These are phyloP conservation scores for Arabidopsis lyrata DNA, from an alignment of 441 rosid genomes.

Conservation along the genomic window DNA sequence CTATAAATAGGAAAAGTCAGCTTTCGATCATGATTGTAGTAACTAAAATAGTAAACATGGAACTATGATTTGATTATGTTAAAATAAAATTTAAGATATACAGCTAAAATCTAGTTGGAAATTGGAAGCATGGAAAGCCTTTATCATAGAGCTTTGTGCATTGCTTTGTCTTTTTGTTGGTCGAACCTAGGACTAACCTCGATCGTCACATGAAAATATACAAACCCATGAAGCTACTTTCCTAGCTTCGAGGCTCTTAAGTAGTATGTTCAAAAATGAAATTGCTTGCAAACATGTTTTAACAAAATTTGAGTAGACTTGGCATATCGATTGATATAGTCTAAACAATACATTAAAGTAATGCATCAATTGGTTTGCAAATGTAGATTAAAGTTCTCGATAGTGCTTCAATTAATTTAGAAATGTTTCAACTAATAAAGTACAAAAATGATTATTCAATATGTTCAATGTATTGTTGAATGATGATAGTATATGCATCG, in stretches of 20 bases:
- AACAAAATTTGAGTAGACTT: not conserved
- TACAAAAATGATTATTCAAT: not conserved
- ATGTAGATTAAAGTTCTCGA: not conserved
- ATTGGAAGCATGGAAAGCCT: conserved; percentile 25
- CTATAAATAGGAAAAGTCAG: conserved; percentile 40
- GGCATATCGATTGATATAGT: not conserved
- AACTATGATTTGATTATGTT: conserved; percentile 17
- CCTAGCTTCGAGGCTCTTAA: conserved; percentile 21
- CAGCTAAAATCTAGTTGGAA: conserved; percentile 10
- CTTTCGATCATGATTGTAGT: conserved; percentile 32
- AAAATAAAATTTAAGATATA: conserved; percentile 12
- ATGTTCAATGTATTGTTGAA: not conserved
- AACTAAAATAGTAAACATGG: conserved; percentile 13
- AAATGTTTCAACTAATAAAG: not conserved
- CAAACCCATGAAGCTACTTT: conserved; percentile 14
- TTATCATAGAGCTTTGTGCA: conserved; percentile 42
- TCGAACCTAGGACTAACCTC: conserved; percentile 47
- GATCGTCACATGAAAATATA: conserved; percentile 36
- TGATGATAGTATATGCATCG: conserved; percentile 19
- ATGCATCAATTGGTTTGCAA: not conserved
- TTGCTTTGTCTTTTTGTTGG: conserved; percentile 27
- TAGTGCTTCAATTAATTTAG: not conserved
- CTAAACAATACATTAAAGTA: not conserved
- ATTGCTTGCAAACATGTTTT: conserved; percentile 3
- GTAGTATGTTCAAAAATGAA: conserved; percentile 2